Evolutionary conservation across 108 stramenopile genomes (phyloP).

Genomic region (Discostella stelligeroides): DNA sequence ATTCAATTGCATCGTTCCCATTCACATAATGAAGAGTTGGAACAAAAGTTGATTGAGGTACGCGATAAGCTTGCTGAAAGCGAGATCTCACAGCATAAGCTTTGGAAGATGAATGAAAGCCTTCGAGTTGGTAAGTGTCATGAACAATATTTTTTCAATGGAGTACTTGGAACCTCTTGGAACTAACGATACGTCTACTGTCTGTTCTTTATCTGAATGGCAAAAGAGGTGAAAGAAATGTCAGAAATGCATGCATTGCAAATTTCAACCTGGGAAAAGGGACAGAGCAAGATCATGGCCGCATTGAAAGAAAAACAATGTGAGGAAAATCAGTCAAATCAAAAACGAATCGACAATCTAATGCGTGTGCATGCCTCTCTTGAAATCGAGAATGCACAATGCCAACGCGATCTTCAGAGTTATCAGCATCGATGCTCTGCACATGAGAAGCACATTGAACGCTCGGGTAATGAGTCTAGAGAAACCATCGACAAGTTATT

Average conservation of each 20-base stretch:
- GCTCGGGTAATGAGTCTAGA: slow-evolving; percentile 17
- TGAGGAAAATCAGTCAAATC: slow-evolving; percentile 8
- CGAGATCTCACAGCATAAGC: slow-evolving; percentile 21
- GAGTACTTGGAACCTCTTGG: no score
- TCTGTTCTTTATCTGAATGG: background rate
- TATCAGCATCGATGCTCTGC: slow-evolving; percentile 26
- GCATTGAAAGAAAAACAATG: slow-evolving; percentile 23
- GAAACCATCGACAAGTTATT: slow-evolving; percentile 11
- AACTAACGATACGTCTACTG: no score
- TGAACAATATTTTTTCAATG: no score
- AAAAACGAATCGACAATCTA: slow-evolving; percentile 29
- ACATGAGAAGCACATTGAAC: slow-evolving; percentile 8
- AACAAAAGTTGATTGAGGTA: slow-evolving; percentile 28
- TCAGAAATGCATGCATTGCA: slow-evolving; percentile 11
- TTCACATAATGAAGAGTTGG: slow-evolving; percentile 15
- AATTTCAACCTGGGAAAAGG: slow-evolving; percentile 6
- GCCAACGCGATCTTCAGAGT: slow-evolving; percentile 32
- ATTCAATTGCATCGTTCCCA: slow-evolving; percentile 12
- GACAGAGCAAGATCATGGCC: slow-evolving; percentile 22
- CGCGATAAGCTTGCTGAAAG: slow-evolving; percentile 29
- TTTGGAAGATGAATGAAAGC: slow-evolving; percentile 20
- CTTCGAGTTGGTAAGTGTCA: slow-evolving; percentile 21
- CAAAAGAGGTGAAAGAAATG: slow-evolving; percentile 29
- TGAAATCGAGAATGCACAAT: slow-evolving; percentile 30
- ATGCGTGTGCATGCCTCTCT: slow-evolving; percentile 9